These are phyloP conservation scores for Microthlaspi erraticum DNA, from an alignment of 345 rosid genomes.

Conservation along the genomic window DNA sequence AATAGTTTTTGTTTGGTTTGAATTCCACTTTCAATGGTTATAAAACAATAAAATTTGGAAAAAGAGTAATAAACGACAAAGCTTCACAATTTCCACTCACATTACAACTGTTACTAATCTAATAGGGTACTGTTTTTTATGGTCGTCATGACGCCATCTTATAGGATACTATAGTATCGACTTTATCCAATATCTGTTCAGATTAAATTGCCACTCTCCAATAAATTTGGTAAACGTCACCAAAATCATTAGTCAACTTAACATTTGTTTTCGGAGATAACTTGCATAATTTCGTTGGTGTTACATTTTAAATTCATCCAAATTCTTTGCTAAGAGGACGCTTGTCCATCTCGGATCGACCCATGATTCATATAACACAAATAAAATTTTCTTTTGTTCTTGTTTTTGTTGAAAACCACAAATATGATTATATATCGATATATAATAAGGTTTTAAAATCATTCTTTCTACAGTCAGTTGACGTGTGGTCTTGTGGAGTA, in stretches of 20 bases:
- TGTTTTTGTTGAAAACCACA: neutral
- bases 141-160: constrained; percentile 24
- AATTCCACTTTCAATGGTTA: constrained; percentile 34
- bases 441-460: neutral
- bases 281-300: constrained; percentile 3
- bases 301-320: constrained; percentile 8
- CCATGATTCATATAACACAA: neutral
- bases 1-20: constrained; percentile 11
- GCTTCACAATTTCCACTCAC: constrained; percentile 32
- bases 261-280: constrained; percentile 12
- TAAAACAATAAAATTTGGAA: constrained; percentile 39
- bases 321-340: constrained; percentile 18
- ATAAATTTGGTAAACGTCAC: constrained; percentile 7
- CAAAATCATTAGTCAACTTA: constrained; percentile 35
- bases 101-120: constrained; percentile 31
- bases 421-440: neutral
- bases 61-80: constrained; percentile 39
- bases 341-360: constrained; percentile 7
- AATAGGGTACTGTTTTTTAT: constrained; percentile 9
- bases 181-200: constrained; percentile 13
- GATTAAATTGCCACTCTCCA: neutral
- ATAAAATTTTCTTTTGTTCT: neutral
- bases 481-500: constrained; percentile 91
- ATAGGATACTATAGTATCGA: constrained; percentile 10
- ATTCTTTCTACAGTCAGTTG: constrained; percentile 54